A percentile compares a stretch with the other conserved stretches of the same genome.
These are phyloP conservation scores for Pleurotus djamor DNA, from an alignment of 768 basidiomycete species.

Conservation along the genomic window DNA sequence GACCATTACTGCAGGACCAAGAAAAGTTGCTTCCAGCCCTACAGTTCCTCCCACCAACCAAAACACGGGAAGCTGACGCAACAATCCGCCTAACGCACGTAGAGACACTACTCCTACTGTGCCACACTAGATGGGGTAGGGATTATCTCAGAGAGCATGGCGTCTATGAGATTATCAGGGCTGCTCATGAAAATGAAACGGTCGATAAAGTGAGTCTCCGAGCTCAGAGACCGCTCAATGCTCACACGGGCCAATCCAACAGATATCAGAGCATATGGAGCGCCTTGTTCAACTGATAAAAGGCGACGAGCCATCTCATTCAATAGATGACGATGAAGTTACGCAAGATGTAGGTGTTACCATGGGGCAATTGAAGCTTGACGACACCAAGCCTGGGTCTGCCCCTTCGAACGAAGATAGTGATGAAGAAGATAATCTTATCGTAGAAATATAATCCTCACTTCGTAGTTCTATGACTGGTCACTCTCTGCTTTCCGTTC, in stretches of 20 bases:
- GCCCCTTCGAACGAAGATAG: slow-evolving; percentile 25
- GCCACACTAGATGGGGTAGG: slow-evolving; percentile 87
- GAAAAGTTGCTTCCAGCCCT: slow-evolving; percentile 81
- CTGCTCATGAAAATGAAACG: slow-evolving; percentile 73
- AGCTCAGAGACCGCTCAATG: slow-evolving; percentile 15
- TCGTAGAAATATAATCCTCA: slow-evolving; percentile 69
- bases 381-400: slow-evolving; percentile 13
- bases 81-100: slow-evolving; percentile 78
- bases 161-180: slow-evolving; percentile 83
- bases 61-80: slow-evolving; percentile 78
- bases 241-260: not conserved
- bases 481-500: slow-evolving; percentile 33
- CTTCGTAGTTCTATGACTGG: not conserved
- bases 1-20: slow-evolving; percentile 57
- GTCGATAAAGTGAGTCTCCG: slow-evolving; percentile 66
- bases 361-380: slow-evolving; percentile 3
- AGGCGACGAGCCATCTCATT: slow-evolving; percentile 63
- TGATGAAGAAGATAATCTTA: slow-evolving; percentile 70
- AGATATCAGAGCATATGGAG: slow-evolving; percentile 89
- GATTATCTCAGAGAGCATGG: slow-evolving; percentile 78
- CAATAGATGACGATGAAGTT: slow-evolving; percentile 31
- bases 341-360: slow-evolving; percentile 14
- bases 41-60: slow-evolving; percentile 86
- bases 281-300: slow-evolving; percentile 86
- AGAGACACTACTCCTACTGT: slow-evolving; percentile 88